Conservation (phyloP, 1,284 basidiomycete species). For the Boletus semigastroideus region DNA sequence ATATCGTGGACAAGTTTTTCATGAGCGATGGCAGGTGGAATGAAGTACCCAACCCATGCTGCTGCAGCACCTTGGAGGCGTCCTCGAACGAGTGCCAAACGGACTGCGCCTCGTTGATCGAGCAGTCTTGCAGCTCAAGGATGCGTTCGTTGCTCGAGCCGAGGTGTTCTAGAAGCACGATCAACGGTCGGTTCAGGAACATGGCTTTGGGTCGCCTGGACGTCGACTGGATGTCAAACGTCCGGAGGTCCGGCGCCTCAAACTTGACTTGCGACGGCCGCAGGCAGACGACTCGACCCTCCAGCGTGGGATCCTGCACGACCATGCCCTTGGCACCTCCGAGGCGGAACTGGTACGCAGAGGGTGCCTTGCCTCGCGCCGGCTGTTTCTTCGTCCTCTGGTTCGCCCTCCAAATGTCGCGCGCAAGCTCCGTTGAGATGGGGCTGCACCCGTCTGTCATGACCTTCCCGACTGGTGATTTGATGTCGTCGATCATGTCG, state of each 20-base stretch:
- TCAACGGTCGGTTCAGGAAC: constrained; percentile 46
- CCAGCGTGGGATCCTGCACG: constrained; percentile 40
- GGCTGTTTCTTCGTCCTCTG: constrained; percentile 22
- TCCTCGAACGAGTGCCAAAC: constrained; percentile 28
- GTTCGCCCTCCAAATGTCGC: constrained; percentile 35
- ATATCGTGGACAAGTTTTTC: constrained; percentile 29
- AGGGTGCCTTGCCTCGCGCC: constrained; percentile 26
- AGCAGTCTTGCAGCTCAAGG: constrained; percentile 38
- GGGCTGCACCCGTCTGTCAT: constrained; percentile 52
- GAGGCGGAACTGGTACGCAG: constrained; percentile 42
- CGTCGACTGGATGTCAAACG: constrained; percentile 47
- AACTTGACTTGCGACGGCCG: constrained; percentile 52
- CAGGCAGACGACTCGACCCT: constrained; percentile 37
- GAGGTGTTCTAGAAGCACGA: constrained; percentile 45
- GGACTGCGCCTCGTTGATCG: constrained; percentile 37
- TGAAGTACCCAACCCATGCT: constrained; percentile 45
- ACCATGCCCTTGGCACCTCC: constrained; percentile 49
- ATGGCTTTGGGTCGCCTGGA: constrained; percentile 40
- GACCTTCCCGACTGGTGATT: constrained; percentile 22
- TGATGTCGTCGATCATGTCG: constrained; percentile 26
- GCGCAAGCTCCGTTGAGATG: constrained; percentile 39
- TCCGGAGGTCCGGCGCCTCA: constrained; percentile 36
- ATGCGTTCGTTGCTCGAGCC: constrained; percentile 35
- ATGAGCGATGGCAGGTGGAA: constrained; percentile 44
- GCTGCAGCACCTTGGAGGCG: constrained; percentile 36